Conservation (phyloP, 768 basidiomycete species). For the Coprinopsis strossmayeri region DNA sequence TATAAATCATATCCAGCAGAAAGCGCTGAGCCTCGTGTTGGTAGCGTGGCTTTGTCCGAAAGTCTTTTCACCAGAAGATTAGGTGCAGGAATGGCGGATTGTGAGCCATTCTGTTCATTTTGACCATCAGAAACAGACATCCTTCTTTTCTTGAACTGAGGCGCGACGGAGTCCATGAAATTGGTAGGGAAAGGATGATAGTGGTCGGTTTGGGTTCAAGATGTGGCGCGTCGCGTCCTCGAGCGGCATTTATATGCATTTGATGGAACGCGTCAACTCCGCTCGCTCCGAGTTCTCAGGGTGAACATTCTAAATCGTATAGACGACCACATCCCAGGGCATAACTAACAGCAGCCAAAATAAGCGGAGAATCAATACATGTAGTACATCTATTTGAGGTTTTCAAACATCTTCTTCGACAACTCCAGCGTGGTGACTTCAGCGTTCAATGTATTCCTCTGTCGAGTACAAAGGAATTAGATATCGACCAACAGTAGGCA, state of each 20-base stretch:
- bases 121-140: constrained; percentile 39
- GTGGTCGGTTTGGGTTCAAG: constrained; percentile 4
- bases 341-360: too few species aligned
- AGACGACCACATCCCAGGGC: too few species aligned
- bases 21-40: constrained; percentile 79
- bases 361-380: too few species aligned
- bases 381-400: constrained; percentile 44
- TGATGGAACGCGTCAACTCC: constrained; percentile 26
- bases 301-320: too few species aligned
- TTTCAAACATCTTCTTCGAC: constrained; percentile 71
- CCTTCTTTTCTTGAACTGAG: constrained; percentile 54
- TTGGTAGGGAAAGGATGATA: background rate
- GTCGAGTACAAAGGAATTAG: constrained; percentile 10
- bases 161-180: constrained; percentile 19
- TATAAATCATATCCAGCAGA: constrained; percentile 96
- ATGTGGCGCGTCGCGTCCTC: constrained; percentile 8
- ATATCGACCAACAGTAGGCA: background rate
- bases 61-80: constrained; percentile 80
- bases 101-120: background rate
- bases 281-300: background rate
- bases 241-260: constrained; percentile 4
- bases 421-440: constrained; percentile 69
- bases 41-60: constrained; percentile 74
- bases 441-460: constrained; percentile 74
- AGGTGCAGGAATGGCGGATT: constrained; percentile 28